Evolutionary conservation across 2,329 filamentous ascomycete genomes (phyloP).

Genomic region (Cryphonectria japonica): DNA sequence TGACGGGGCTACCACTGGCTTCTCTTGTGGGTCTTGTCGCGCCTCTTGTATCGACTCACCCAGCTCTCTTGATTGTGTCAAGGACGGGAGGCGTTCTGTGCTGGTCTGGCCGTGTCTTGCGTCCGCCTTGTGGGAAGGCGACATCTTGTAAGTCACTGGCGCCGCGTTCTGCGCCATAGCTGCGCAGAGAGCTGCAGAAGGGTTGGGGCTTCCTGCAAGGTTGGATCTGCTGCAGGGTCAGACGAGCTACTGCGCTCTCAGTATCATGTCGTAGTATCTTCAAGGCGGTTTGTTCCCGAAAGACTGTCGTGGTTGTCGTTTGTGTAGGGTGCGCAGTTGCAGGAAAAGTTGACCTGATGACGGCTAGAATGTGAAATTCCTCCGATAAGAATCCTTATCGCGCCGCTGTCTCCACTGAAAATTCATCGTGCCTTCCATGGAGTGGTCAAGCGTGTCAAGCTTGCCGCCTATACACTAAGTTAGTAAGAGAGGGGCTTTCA

Average conservation of each 20-base stretch:
- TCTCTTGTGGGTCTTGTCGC: slow-evolving; percentile 34
- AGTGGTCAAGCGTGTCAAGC: too few relatives aligned
- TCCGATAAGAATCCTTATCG: slow-evolving; percentile 22
- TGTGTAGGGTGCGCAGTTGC: not conserved
- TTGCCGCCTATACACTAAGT: too few relatives aligned
- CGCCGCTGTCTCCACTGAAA: not conserved
- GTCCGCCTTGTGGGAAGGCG: slow-evolving; percentile 23
- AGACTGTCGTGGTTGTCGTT: slow-evolving; percentile 1
- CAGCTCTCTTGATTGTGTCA: slow-evolving; percentile 64
- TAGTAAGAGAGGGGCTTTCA: too few relatives aligned
- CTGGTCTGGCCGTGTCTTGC: slow-evolving; percentile 16
- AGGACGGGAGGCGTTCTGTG: slow-evolving; percentile 33
- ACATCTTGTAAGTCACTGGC: slow-evolving; percentile 27
- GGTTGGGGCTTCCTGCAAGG: not conserved
- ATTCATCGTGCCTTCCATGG: not conserved
- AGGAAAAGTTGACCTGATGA: slow-evolving; percentile 18
- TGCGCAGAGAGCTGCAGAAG: not conserved
- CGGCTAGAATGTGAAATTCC: slow-evolving; percentile 14
- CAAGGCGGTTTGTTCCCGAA: not conserved
- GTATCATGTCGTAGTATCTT: slow-evolving; percentile 10
- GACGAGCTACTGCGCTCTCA: slow-evolving; percentile 11
- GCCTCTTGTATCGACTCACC: slow-evolving; percentile 55
- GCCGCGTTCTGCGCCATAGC: slow-evolving; percentile 30
- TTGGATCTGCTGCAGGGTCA: not conserved
- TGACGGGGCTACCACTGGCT: slow-evolving; percentile 46